A percentile compares a stretch with the other conserved stretches of the same genome.
These are phyloP conservation scores for Tricholomella constricta DNA, from an alignment of 768 basidiomycete species.

Conservation along the genomic window DNA sequence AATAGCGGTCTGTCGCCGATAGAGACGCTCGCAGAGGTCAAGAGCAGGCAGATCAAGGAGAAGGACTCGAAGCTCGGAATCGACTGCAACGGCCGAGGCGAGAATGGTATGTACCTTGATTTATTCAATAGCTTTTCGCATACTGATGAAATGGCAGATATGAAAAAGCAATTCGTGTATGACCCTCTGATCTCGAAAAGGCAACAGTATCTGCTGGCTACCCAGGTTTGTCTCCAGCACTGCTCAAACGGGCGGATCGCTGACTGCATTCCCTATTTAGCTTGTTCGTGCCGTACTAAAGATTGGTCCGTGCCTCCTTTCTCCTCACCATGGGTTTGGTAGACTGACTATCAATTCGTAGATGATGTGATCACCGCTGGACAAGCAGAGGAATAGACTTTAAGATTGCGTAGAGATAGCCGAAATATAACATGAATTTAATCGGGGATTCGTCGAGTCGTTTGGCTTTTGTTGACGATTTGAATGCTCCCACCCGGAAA, in stretches of 20 bases:
- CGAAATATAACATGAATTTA: slow-evolving; percentile 3
- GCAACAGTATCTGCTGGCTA: slow-evolving; percentile 96
- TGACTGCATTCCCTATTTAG: slow-evolving; percentile 31
- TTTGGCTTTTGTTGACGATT: neutral
- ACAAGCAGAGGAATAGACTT: slow-evolving; percentile 19
- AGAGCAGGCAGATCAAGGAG: slow-evolving; percentile 90
- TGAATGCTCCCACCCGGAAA: no score
- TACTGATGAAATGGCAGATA: slow-evolving; percentile 57
- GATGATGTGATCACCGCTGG: slow-evolving; percentile 22
- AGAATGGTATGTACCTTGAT: slow-evolving; percentile 74
- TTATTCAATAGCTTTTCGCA: neutral
- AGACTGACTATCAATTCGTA: neutral
- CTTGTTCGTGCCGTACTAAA: slow-evolving; percentile 86
- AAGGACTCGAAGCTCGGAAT: slow-evolving; percentile 86
- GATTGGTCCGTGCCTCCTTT: slow-evolving; percentile 58
- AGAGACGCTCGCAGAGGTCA: slow-evolving; percentile 94
- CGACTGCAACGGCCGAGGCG: slow-evolving; percentile 83
- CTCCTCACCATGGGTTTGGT: neutral
- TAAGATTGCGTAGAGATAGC: neutral
- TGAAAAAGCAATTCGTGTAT: slow-evolving; percentile 96
- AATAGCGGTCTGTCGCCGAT: slow-evolving; percentile 97
- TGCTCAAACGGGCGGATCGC: slow-evolving; percentile 2
- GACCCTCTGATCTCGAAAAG: slow-evolving; percentile 97
- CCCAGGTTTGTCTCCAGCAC: slow-evolving; percentile 59
- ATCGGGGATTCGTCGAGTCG: neutral